These are phyloP conservation scores for Alternaria infectoria DNA, from an alignment of 2,329 filamentous ascomycete genomes.

Conservation along the genomic window DNA sequence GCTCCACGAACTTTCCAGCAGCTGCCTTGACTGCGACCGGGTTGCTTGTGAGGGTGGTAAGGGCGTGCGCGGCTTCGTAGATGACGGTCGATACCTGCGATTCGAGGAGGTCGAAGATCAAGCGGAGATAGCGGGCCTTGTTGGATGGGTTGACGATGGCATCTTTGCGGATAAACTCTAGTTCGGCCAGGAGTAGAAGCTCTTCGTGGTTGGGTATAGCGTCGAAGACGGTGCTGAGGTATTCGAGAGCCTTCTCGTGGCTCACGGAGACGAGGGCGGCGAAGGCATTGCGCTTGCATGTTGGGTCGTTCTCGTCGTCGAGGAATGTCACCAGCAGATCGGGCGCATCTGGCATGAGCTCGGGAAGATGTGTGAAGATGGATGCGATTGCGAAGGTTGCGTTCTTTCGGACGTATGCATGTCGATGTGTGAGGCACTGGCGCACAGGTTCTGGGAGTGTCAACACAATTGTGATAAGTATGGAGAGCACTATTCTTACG, in stretches of 20 bases:
- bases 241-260: conserved; percentile 89
- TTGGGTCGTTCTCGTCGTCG: conserved; percentile 87
- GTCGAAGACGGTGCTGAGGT: conserved; percentile 88
- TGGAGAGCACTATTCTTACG: conserved; percentile 47
- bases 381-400: conserved; percentile 93
- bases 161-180: conserved; percentile 98
- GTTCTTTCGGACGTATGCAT: conserved; percentile 98
- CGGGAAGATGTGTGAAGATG: conserved; percentile 88
- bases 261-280: conserved; percentile 88
- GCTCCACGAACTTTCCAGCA: conserved; percentile 92
- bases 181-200: conserved; percentile 86
- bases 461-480: background rate
- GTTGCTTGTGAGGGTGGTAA: conserved; percentile 93
- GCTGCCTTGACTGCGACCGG: conserved; percentile 97
- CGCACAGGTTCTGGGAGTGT: conserved; percentile 71
- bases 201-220: conserved; percentile 94
- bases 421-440: conserved; percentile 91
- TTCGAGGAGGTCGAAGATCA: conserved; percentile 97
- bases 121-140: conserved; percentile 89
- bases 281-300: conserved; percentile 98
- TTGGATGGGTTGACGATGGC: conserved; percentile 93
- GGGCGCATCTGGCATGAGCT: conserved; percentile 91
- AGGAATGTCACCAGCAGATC: conserved; percentile 91
- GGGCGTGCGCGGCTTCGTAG: conserved; percentile 94
- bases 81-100: conserved; percentile 92